These are phyloP conservation scores for Podaxis sp. DNA, from an alignment of 768 basidiomycete genomes.

Conservation along the genomic window DNA sequence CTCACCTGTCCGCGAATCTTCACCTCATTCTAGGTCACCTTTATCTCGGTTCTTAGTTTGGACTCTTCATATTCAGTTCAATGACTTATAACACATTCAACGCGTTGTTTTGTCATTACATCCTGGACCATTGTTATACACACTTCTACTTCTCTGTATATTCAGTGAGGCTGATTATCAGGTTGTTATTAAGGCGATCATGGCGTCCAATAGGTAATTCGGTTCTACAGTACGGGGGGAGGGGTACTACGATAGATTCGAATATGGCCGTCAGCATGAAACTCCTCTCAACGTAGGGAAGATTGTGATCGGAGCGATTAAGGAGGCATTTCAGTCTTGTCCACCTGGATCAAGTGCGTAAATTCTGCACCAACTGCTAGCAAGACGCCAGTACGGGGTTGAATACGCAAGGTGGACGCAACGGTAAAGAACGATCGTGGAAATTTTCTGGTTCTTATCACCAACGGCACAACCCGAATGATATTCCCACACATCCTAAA, in stretches of 20 bases:
- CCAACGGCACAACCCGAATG: background rate
- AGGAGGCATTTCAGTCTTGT: slow-evolving; percentile 58
- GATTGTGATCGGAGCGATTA: slow-evolving; percentile 83
- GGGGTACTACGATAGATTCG: background rate
- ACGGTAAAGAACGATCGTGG: slow-evolving; percentile 21
- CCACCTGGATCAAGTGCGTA: slow-evolving; percentile 43
- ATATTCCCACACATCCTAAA: background rate
- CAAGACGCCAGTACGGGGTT: slow-evolving; percentile 59
- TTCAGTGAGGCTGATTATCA: no score
- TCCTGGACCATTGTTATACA: no score
- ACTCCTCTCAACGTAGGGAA: slow-evolving; percentile 72
- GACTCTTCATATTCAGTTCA: no score
- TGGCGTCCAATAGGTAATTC: background rate
- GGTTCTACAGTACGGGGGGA: background rate
- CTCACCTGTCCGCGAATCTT: no score
- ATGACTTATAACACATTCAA: no score
- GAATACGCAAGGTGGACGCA: slow-evolving; percentile 47
- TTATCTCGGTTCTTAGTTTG: no score
- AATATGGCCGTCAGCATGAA: slow-evolving; percentile 81
- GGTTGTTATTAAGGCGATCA: background rate
- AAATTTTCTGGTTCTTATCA: slow-evolving; percentile 18
- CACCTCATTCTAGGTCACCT: no score
- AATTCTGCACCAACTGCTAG: slow-evolving; percentile 46
- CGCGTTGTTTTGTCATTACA: no score
- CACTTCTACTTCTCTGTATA: no score